Base-by-base conservation (phyloP, 1,139 yeast species). In the Taphrina confusa region DNA sequence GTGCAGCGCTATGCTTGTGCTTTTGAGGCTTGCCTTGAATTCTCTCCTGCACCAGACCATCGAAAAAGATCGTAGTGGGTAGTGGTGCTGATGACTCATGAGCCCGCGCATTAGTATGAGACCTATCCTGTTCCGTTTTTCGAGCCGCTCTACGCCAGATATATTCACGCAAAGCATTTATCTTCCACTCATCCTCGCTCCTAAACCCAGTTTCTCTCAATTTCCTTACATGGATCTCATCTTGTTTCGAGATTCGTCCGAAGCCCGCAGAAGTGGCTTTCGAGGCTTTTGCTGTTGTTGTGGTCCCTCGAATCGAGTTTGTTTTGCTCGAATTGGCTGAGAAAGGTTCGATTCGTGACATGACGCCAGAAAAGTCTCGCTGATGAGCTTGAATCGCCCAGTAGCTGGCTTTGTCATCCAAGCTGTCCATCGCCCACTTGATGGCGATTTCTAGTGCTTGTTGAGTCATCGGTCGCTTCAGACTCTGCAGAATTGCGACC, bases 121-220 rank as follows among this genome's bases (percentile, higher is more conserved):
- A n/a, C 8, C 22, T 18, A 4, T 25, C 31, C 25, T 42, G 30
- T 31, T 42, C 47, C 14, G 14, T 42, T 31, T 42, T 27, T 23
- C 12, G 47, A 11, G 14, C 25, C 11, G 47, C 30, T 25, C 31
- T 27, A 9, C 84, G 80, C 66, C 75, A 78, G 5, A 90, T 79
- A 67, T 89, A 87, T 46, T 84, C 84, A 61, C 91, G 76, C 57
- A 89, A 69, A 8, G 80, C 80, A 36, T 83, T 82, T 4, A 92
- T 74, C 71, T 91, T 92, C 97, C 97, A 91, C 22, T 88, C 69
- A 57, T 90, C 95, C 12, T 76, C 78, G 16, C 82, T 87, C 18
- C 77, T 79, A 51, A 91, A 74, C 0, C 97, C 97, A 16, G 87
- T 77, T 1, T 84, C 78, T 58, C 82, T 80, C 56, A 92, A 74